phyloP scores from a whole-genome alignment of 768 basidiomycete species.

The Amanita thiersii region DNA sequence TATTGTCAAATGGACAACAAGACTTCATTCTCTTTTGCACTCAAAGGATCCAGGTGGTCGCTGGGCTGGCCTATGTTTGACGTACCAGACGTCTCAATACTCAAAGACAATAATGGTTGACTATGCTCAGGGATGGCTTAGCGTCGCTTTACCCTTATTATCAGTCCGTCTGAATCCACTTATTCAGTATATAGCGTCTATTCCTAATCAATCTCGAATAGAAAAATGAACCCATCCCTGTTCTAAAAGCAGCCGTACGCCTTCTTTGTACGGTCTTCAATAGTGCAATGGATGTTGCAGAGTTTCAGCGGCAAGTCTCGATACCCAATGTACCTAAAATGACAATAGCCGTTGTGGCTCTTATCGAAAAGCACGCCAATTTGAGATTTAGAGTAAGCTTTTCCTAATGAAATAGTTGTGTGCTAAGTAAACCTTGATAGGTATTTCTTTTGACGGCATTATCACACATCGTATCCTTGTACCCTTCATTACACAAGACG shows the following conservation, averaged over 20 bases:
- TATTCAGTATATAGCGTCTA: conserved; percentile 14
- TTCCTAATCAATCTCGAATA: conserved; percentile 23
- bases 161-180: conserved; percentile 44
- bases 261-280: conserved; percentile 58
- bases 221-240: conserved; percentile 62
- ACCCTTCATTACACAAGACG: conserved; percentile 59
- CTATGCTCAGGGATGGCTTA: conserved; percentile 66
- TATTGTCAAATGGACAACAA: conserved; percentile 66
- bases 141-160: conserved; percentile 52
- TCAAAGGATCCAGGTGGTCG: conserved; percentile 70
- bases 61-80: conserved; percentile 77
- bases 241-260: conserved; percentile 54
- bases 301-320: conserved; percentile 76
- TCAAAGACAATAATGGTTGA: conserved; percentile 61
- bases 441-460: conserved; percentile 41
- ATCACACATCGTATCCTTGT: conserved; percentile 47
- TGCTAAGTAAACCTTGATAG: conserved; percentile 16
- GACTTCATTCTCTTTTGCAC: conserved; percentile 66
- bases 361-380: conserved; percentile 45
- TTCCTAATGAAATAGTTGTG: background rate
- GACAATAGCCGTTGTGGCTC: conserved; percentile 43
- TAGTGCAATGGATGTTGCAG: conserved; percentile 49
- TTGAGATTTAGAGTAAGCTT: conserved; percentile 45
- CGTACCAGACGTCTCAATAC: conserved; percentile 51
- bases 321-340: conserved; percentile 69